Evolutionary conservation across 768 basidiomycete genomes (phyloP), one percentile per base, ranked within the genome.

Genomic region (Rhizopogon roseolus): DNA sequence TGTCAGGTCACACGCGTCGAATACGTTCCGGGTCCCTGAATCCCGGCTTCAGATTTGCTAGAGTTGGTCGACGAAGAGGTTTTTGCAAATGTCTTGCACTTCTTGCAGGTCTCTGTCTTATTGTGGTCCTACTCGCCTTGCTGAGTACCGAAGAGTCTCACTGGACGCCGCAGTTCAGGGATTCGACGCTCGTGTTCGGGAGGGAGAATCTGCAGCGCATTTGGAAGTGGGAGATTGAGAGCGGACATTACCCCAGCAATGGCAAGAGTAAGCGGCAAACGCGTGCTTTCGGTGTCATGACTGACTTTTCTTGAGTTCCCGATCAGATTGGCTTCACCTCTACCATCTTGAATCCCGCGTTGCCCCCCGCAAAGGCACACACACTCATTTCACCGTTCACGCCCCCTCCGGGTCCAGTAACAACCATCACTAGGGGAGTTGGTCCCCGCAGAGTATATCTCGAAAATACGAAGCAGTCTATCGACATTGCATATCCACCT

Each of bases 211-310:
- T 95, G 29, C 87, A 88, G 66, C 78, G 82, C 65, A 88, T 98
- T 65, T 97, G 94, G 93, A 80, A 82, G 57, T 97, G 93, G 93
- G 94, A 96, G 74, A 79, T 97, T 53, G 79, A 84, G 40, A 88
- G 89, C 59, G 94, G 93, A 6, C 93, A 95, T 71, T 89, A 88
- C 72, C 93, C 94, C 22, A 90, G 87, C 65, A 74, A 72, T 45
- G 76, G 80, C 49, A 76, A 78, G 48, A 81, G 90, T 90, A 69
- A 65, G 89, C 74, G 42, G 34, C 46, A 19, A 70, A 22, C 22
- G 22, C 44, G 36, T 51, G 50, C 43, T 37, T 38, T 56, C 49
- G 44, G 6, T 36, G n/a, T 41, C 42, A 37, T 40, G 8, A 7
- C 44, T 51, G 42, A 17, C 48, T 37, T 19, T 11, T 32, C 17